Evolutionary conservation across 2,329 filamentous ascomycete species (phyloP).

Genomic region (Onygena corvina): DNA sequence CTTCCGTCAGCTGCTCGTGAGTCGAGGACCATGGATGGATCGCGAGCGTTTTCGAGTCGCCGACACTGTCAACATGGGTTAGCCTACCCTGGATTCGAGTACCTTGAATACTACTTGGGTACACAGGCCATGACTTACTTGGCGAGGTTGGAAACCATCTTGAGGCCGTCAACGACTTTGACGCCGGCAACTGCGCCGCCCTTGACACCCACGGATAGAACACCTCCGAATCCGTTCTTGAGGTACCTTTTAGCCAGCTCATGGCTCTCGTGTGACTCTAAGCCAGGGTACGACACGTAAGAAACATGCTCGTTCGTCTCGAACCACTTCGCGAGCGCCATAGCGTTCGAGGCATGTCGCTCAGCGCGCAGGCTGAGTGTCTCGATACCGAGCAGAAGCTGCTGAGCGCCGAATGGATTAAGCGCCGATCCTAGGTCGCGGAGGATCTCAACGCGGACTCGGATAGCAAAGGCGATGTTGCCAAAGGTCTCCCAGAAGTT

Average conservation of each 20-base stretch:
- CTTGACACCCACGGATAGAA: slow-evolving; percentile 87
- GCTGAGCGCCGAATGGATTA: slow-evolving; percentile 86
- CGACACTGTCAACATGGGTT: slow-evolving; percentile 44
- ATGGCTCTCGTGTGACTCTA: slow-evolving; percentile 71
- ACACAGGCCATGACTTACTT: slow-evolving; percentile 44
- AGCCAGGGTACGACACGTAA: slow-evolving; percentile 90
- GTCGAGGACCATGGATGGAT: slow-evolving; percentile 95
- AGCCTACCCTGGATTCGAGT: background rate
- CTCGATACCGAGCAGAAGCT: slow-evolving; percentile 78
- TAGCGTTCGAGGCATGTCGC: slow-evolving; percentile 72
- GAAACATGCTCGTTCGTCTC: slow-evolving; percentile 70
- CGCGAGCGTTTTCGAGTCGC: slow-evolving; percentile 86
- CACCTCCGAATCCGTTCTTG: slow-evolving; percentile 71
- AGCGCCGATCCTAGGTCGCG: slow-evolving; percentile 73
- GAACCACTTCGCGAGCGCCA: slow-evolving; percentile 69
- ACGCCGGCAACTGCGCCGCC: slow-evolving; percentile 72
- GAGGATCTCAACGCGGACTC: slow-evolving; percentile 76
- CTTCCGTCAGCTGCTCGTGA: slow-evolving; percentile 76
- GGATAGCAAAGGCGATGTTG: slow-evolving; percentile 66
- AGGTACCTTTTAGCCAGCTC: slow-evolving; percentile 77
- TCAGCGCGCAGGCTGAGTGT: slow-evolving; percentile 79
- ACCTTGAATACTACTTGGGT: background rate
- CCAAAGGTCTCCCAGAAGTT: slow-evolving; percentile 94
- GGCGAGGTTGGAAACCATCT: slow-evolving; percentile 87
- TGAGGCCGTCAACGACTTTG: slow-evolving; percentile 85